These are phyloP conservation scores for Eucalyptus shirleyi DNA, from an alignment of 345 rosid genomes.

Conservation along the genomic window DNA sequence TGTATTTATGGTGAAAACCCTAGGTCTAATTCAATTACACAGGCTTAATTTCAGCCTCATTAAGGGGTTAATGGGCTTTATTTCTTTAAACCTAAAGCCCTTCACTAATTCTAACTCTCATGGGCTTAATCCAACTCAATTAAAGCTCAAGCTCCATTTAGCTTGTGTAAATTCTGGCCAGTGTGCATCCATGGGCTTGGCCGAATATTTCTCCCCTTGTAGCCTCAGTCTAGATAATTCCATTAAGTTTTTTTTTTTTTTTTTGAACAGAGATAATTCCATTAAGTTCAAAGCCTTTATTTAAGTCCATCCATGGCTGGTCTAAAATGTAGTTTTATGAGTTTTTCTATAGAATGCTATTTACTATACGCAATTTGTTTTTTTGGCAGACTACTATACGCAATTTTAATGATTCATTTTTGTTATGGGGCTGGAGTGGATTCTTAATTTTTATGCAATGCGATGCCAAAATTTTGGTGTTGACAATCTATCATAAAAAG, in stretches of 20 bases:
- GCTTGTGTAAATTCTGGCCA: background rate
- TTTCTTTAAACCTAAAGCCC: background rate
- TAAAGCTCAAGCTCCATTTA: background rate
- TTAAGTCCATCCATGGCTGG: background rate
- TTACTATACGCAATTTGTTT: no score
- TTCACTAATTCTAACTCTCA: background rate
- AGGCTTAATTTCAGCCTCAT: background rate
- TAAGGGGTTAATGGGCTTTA: background rate
- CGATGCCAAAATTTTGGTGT: no score
- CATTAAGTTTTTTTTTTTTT: no score
- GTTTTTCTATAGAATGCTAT: no score
- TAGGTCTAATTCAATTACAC: background rate
- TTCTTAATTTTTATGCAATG: no score
- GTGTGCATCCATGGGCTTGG: background rate
- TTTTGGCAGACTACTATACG: no score
- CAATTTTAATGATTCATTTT: no score
- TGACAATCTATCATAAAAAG: background rate
- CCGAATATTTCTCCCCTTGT: background rate
- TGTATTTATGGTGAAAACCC: background rate
- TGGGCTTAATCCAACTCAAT: background rate
- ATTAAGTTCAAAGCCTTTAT: background rate
- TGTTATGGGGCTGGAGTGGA: no score
- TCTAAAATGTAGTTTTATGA: background rate
- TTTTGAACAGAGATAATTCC: no score
- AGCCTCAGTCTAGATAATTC: background rate